Evolutionary conservation across 352 stramenopile genomes (phyloP).

Genomic region (Elongisporangium undulatum): DNA sequence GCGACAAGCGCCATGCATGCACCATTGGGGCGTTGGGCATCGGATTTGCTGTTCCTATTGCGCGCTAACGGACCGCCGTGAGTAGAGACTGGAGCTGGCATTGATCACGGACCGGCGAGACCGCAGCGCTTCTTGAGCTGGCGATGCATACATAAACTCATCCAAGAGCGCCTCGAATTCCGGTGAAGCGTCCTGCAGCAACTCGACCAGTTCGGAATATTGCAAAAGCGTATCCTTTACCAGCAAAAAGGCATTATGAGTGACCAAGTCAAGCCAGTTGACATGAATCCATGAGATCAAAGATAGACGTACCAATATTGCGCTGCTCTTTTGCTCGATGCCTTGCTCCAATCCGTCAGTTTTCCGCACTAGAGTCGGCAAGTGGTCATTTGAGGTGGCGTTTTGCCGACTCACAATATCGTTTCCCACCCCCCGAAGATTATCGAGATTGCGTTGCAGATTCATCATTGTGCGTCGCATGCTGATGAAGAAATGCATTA

Average conservation of each 20-base stretch:
- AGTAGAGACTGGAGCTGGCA: neutral
- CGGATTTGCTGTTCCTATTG: neutral
- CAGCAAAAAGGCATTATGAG: neutral
- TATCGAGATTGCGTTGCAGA: slow-evolving; percentile 43
- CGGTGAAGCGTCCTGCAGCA: slow-evolving; percentile 39
- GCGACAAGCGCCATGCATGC: neutral
- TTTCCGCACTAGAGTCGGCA: slow-evolving; percentile 11
- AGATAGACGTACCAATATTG: slow-evolving; percentile 39
- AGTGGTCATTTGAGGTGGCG: slow-evolving; percentile 8
- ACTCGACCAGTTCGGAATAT: slow-evolving; percentile 53
- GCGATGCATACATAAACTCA: neutral
- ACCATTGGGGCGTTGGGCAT: neutral
- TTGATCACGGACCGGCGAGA: neutral
- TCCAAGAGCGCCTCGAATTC: slow-evolving; percentile 38
- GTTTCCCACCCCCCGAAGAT: slow-evolving; percentile 22
- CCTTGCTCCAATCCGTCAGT: slow-evolving; percentile 32
- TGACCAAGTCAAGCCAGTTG: neutral
- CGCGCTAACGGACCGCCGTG: neutral
- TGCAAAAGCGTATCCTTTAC: slow-evolving; percentile 50
- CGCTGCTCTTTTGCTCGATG: slow-evolving; percentile 49
- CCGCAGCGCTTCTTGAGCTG: neutral
- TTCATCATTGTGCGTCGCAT: slow-evolving; percentile 50
- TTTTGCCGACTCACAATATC: slow-evolving; percentile 22
- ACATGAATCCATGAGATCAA: no score
- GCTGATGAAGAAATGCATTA: slow-evolving; percentile 38